A percentile compares a stretch with the other conserved stretches of the same genome.
Evolutionary conservation across 495 filamentous ascomycete species (phyloP).

Genomic region (Xylaria flabelliformis): DNA sequence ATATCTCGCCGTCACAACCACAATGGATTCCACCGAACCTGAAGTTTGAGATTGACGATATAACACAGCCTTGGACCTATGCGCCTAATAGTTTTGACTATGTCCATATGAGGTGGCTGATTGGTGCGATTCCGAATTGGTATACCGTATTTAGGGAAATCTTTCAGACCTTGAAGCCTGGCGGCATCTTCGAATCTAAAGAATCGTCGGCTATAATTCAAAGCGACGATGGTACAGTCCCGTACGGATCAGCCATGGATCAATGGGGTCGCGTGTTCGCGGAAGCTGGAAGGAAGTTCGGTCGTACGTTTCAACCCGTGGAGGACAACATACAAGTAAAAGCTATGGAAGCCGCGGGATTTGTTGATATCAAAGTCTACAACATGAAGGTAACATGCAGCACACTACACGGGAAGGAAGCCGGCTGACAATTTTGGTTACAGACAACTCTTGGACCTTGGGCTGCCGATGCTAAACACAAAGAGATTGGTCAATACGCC

Average conservation of each 20-base stretch:
- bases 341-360: conserved; percentile 48
- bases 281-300: conserved; percentile 51
- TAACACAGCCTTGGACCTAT: conserved; percentile 57
- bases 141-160: conserved; percentile 42
- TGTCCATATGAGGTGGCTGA: conserved; percentile 65
- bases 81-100: conserved; percentile 58
- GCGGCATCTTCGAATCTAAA: conserved; percentile 53
- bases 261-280: conserved; percentile 53
- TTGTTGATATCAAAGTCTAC: conserved; percentile 48
- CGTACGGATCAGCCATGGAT: conserved; percentile 50
- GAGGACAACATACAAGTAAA: conserved; percentile 44
- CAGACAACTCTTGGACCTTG: conserved; percentile 57
- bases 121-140: conserved; percentile 65
- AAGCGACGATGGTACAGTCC: conserved; percentile 59
- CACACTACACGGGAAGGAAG: neutral
- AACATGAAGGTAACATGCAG: conserved; percentile 45
- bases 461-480: conserved; percentile 55
- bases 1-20: conserved; percentile 60
- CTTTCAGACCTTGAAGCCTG: conserved; percentile 40
- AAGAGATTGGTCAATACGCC: conserved; percentile 53
- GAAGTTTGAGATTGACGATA: conserved; percentile 63
- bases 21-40: conserved; percentile 57
- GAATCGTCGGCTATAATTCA: conserved; percentile 50
- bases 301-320: conserved; percentile 54
- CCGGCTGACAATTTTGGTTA: conserved; percentile 1